Evolutionary conservation across 73 alveolate genomes (phyloP).

Genomic region (Tetrahymena malaccensis): DNA sequence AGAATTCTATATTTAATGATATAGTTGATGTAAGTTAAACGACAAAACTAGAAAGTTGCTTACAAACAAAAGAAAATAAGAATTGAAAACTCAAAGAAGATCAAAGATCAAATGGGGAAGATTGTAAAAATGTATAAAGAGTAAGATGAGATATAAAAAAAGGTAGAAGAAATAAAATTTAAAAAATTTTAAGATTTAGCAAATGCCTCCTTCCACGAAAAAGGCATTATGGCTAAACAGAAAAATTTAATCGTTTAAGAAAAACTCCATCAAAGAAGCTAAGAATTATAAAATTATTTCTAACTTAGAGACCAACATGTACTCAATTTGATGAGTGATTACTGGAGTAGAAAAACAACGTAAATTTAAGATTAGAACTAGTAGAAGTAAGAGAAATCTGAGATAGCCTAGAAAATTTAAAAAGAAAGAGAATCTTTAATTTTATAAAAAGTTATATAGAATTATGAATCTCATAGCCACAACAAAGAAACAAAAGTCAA

Average conservation of each 20-base stretch:
- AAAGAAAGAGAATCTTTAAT: neutral
- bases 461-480: neutral
- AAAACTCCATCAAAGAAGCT: neutral
- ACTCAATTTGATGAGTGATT: neutral
- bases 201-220: neutral
- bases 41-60: neutral
- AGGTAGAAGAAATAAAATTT: neutral
- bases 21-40: neutral
- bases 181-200: neutral
- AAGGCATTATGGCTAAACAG: neutral
- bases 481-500: neutral
- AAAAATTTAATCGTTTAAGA: neutral
- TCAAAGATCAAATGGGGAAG: neutral
- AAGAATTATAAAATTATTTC: neutral
- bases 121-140: neutral
- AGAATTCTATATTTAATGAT: neutral
- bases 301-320: neutral
- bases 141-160: neutral
- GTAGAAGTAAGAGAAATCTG: neutral
- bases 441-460: neutral
- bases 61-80: neutral
- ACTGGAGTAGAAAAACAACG: neutral
- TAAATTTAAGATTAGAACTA: neutral
- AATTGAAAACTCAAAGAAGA: neutral
- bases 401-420: neutral